phyloP scores from a whole-genome alignment of 2,329 filamentous ascomycete species.

The Verticillium alfalfae region DNA sequence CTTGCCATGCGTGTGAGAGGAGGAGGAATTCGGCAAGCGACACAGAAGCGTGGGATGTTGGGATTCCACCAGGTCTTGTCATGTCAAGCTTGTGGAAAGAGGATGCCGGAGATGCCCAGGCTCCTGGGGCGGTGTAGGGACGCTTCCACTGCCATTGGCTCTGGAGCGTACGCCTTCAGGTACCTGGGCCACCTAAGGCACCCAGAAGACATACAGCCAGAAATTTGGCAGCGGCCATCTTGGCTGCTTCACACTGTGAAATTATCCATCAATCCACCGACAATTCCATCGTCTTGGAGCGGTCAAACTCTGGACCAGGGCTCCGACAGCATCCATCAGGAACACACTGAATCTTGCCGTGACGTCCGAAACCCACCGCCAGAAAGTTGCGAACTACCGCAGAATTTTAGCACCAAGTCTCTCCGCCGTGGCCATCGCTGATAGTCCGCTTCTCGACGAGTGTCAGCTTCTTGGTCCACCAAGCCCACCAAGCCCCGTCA shows the following conservation, averaged over 20 bases:
- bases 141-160: no score
- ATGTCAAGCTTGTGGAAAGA: not conserved
- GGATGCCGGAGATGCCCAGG: not conserved
- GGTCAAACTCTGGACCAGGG: not conserved
- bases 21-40: not conserved
- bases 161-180: no score
- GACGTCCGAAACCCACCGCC: not conserved
- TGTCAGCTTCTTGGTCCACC: not conserved
- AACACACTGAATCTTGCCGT: not conserved
- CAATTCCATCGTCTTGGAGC: not conserved
- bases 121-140: not conserved
- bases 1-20: not conserved
- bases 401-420: not conserved
- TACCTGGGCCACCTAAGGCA: no score
- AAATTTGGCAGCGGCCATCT: no score
- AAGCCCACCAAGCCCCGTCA: not conserved
- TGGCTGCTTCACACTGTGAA: no score
- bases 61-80: not conserved
- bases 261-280: no score
- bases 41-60: not conserved
- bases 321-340: no score
- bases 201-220: no score
- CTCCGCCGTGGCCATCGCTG: not conserved
- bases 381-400: not conserved
- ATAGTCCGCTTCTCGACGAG: not conserved